Evolutionary conservation across 2,329 filamentous ascomycete species (phyloP).

Genomic region (Fusarium cicatricum): DNA sequence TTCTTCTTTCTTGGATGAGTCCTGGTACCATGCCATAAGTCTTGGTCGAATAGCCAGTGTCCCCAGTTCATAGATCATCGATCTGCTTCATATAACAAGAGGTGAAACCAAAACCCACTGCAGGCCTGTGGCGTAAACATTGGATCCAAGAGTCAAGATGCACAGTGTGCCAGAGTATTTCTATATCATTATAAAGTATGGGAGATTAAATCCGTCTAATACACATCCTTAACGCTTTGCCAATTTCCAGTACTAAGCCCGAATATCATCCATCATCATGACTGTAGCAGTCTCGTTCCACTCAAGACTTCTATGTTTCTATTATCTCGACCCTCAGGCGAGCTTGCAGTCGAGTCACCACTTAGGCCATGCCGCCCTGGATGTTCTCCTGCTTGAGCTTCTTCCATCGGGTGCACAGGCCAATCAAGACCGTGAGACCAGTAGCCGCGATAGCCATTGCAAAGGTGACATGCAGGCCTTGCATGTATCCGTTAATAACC

Average conservation of each 20-base stretch:
- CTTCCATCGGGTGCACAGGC: slow-evolving; percentile 49
- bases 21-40: too few relatives aligned
- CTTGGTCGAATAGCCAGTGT: too few relatives aligned
- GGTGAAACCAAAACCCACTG: too few relatives aligned
- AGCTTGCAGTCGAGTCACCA: neutral
- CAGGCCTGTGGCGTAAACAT: too few relatives aligned
- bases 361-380: slow-evolving; percentile 44
- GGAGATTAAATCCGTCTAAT: slow-evolving; percentile 14
- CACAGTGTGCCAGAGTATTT: neutral
- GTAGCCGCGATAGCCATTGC: slow-evolving; percentile 63
- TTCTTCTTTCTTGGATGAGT: too few relatives aligned
- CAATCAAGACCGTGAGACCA: slow-evolving; percentile 50
- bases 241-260: neutral
- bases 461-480: slow-evolving; percentile 69
- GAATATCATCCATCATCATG: neutral
- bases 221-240: slow-evolving; percentile 11
- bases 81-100: too few relatives aligned
- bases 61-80: too few relatives aligned
- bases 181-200: slow-evolving; percentile 13
- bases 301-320: neutral
- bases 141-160: neutral
- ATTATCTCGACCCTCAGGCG: neutral
- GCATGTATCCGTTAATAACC: slow-evolving; percentile 69
- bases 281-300: neutral
- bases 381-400: slow-evolving; percentile 46